These are phyloP conservation scores for Corymbia citriodora DNA, from an alignment of 441 rosid genomes.

Conservation along the genomic window DNA sequence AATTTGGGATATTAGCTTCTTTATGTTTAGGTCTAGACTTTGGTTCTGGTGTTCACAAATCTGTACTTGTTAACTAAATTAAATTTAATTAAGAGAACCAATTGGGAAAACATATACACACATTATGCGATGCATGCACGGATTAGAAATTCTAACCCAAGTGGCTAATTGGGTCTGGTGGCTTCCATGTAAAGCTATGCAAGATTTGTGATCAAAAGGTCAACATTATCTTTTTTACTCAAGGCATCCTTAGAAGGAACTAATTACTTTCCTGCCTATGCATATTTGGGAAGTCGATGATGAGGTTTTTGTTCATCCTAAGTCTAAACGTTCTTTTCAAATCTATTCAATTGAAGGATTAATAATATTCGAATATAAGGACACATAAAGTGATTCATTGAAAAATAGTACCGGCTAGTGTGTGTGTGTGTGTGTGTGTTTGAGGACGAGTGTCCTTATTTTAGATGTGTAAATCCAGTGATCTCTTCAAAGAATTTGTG, in stretches of 20 bases:
- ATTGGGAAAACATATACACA: not conserved
- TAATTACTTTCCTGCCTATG: not conserved
- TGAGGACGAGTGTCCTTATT: not conserved
- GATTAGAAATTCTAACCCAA: not conserved
- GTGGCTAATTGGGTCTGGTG: not conserved
- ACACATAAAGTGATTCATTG: too few species aligned
- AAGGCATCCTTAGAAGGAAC: not conserved
- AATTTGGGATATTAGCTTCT: not conserved
- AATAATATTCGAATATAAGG: too few species aligned
- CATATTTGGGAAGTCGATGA: not conserved
- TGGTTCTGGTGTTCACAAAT: not conserved
- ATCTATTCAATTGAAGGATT: not conserved
- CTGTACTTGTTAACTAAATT: not conserved
- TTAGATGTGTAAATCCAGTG: not conserved
- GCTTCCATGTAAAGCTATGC: not conserved
- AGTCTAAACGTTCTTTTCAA: not conserved
- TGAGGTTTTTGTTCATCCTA: not conserved
- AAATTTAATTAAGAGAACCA: not conserved
- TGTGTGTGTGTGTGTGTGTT: too few species aligned
- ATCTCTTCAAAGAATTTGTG: not conserved
- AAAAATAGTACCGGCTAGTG: not conserved
- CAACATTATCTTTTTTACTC: not conserved
- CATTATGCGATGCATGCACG: not conserved
- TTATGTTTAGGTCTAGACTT: not conserved
- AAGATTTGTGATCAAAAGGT: not conserved